Evolutionary conservation across 371 early-diverging fungal species (phyloP).

Genomic region (Saksenaea vasiformis): DNA sequence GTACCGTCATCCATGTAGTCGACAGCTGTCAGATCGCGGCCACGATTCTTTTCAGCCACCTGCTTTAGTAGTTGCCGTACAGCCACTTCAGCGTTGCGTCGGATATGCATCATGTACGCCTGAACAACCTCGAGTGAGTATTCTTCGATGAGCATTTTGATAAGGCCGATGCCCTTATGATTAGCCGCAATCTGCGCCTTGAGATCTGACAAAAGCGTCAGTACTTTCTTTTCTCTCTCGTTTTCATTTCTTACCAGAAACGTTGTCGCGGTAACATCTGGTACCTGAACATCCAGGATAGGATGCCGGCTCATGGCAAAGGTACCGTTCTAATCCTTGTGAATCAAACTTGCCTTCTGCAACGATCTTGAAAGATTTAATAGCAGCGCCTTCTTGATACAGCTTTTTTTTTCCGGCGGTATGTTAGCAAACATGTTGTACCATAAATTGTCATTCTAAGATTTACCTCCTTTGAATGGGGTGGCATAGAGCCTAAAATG

Average conservation of each 20-base stretch:
- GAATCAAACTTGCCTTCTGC: conserved; percentile 77
- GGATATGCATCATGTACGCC: conserved; percentile 90
- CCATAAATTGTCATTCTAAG: not conserved
- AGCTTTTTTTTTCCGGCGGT: conserved; percentile 51
- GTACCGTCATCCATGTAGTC: conserved; percentile 97
- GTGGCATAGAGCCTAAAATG: conserved; percentile 68
- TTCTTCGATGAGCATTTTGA: conserved; percentile 80
- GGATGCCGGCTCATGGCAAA: conserved; percentile 81
- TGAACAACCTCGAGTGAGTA: conserved; percentile 88
- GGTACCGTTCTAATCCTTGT: conserved; percentile 67
- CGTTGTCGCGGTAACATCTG: conserved; percentile 82
- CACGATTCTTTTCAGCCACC: conserved; percentile 46
- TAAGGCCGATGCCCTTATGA: conserved; percentile 87
- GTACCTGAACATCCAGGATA: conserved; percentile 90
- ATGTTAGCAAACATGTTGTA: not conserved
- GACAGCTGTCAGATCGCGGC: conserved; percentile 57
- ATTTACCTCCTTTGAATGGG: conserved; percentile 72
- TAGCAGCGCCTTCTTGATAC: conserved; percentile 93
- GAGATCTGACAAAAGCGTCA: conserved; percentile 60
- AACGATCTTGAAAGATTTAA: conserved; percentile 89
- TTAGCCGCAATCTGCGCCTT: conserved; percentile 97
- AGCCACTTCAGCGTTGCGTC: conserved; percentile 85
- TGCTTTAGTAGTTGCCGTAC: conserved; percentile 76
- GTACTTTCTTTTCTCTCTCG: not conserved
- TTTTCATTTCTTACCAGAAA: conserved; percentile 56